Base-by-base conservation (phyloP, 805 yeast genomes). In the Ogataea henricii region DNA sequence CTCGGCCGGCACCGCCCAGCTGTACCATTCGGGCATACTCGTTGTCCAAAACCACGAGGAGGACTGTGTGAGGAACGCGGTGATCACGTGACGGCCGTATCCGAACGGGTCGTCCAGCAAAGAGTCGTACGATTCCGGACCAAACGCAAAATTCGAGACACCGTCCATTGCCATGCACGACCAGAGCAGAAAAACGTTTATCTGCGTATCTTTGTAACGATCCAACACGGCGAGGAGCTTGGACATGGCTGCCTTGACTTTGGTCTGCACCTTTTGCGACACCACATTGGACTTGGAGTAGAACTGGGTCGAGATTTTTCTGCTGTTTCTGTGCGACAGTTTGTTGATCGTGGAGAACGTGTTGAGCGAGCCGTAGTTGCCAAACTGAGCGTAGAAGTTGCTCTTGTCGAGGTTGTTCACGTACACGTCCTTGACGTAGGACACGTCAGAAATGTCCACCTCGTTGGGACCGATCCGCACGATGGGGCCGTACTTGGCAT, bases 101-200 rank as follows among this genome's bases (percentile, higher is more conserved):
- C 69, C 63, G 33, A 60, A 57, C 2, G 67, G 67, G 44, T 72
- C 69, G 6, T 62, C 50, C 29, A 83, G 56, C 29, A 81, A 63
- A 30, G 77, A 63, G 1, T 79, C 68, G 14, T 82, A 75, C 46
- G 73, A 70, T 7, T 68, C 63, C 0, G 61, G 53, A 0, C 91
- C 91, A 49, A 82, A 72, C 47, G 81, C 80, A 57, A 83, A 82
- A 17, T 76, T 74, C 1, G 83, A 74, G 1, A 84, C 81, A 3
- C 81, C 83, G 56, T 85, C 90, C 81, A 85, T 78, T 4, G 91
- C 90, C 57, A 85, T 69, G 14, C 83, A 68, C n/a, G 82, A 82
- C 70, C 84, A 85, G n/a, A 85, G 61, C 16, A 78, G 71, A 55
- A 79, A 81, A 2, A 79, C 83, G 43, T 85, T 85, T 33, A 83